Evolutionary conservation across 768 basidiomycete species (phyloP).

Genomic region (Coprinopsis sp.): DNA sequence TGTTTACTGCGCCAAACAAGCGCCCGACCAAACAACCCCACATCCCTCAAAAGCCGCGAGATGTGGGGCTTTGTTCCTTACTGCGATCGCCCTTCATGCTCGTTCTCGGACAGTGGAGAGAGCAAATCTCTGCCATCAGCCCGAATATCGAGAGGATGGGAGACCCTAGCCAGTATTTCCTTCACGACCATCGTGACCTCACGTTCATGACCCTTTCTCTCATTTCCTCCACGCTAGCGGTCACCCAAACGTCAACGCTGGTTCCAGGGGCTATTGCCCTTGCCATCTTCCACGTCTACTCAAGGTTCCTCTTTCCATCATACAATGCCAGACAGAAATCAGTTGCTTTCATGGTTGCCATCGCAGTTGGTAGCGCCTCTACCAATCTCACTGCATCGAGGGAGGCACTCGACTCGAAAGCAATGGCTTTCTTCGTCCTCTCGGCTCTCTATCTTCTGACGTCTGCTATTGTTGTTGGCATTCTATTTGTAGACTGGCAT

Average conservation of each 20-base stretch:
- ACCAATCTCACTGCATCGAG: slow-evolving; percentile 41
- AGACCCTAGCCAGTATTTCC: neutral
- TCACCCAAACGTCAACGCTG: neutral
- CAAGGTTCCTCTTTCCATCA: neutral
- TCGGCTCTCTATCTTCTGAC: slow-evolving; percentile 36
- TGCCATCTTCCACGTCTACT: neutral
- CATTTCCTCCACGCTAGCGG: neutral
- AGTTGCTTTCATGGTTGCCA: slow-evolving; percentile 15
- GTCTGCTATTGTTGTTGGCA: slow-evolving; percentile 38
- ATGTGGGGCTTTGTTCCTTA: too few species aligned
- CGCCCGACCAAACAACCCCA: too few species aligned
- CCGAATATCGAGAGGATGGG: neutral
- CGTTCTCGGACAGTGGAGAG: too few species aligned
- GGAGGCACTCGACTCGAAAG: slow-evolving; percentile 51
- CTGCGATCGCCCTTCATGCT: too few species aligned
- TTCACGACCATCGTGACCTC: slow-evolving; percentile 2
- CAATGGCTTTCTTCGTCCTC: slow-evolving; percentile 45
- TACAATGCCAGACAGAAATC: slow-evolving; percentile 6
- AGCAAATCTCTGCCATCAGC: neutral
- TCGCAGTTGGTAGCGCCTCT: slow-evolving; percentile 36
- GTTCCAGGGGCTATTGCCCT: neutral
- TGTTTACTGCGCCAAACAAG: too few species aligned
- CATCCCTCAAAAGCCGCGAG: too few species aligned
- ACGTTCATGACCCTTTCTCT: neutral
- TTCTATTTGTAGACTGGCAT: slow-evolving; percentile 36